A percentile compares a stretch with the other conserved stretches of the same genome.
phyloP scores from a whole-genome alignment of 768 basidiomycete species.

The Calvatia gigantea region DNA sequence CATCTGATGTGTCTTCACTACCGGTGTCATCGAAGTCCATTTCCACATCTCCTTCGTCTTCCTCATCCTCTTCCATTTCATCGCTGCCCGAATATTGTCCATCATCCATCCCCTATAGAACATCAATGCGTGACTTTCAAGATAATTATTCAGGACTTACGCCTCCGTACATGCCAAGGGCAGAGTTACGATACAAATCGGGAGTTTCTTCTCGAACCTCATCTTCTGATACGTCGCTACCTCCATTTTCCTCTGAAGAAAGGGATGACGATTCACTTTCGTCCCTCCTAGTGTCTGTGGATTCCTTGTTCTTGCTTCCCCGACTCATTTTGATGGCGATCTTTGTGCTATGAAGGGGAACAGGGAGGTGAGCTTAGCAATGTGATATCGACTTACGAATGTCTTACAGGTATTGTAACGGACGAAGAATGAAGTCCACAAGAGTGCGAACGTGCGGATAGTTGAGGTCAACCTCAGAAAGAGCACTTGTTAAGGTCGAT shows the following conservation, averaged over 20 bases:
- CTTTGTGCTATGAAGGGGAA: constrained; percentile 66
- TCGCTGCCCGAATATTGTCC: constrained; percentile 65
- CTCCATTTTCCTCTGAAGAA: constrained; percentile 52
- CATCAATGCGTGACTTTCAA: constrained; percentile 8
- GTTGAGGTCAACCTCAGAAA: constrained; percentile 93
- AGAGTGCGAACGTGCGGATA: constrained; percentile 87
- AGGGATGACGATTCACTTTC: constrained; percentile 42
- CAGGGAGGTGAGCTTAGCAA: constrained; percentile 11
- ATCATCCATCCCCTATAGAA: constrained; percentile 79
- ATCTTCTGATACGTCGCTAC: constrained; percentile 50
- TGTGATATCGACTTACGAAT: constrained; percentile 4
- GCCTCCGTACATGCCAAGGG: constrained; percentile 92
- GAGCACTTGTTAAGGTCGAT: constrained; percentile 77
- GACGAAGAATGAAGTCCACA: constrained; percentile 84
- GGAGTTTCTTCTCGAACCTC: constrained; percentile 75
- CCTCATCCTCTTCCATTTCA: constrained; percentile 79
- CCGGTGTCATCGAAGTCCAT: constrained; percentile 87
- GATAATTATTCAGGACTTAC: constrained; percentile 42
- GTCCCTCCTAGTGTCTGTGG: constrained; percentile 42
- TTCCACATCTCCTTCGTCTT: constrained; percentile 79
- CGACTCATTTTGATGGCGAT: constrained; percentile 98
- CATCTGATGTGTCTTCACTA: constrained; percentile 77
- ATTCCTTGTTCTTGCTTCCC: constrained; percentile 62
- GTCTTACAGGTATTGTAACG: constrained; percentile 84
- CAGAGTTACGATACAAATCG: constrained; percentile 93